Base-by-base conservation (phyloP, 495 filamentous ascomycete species). In the Annulohypoxylon nitens region DNA sequence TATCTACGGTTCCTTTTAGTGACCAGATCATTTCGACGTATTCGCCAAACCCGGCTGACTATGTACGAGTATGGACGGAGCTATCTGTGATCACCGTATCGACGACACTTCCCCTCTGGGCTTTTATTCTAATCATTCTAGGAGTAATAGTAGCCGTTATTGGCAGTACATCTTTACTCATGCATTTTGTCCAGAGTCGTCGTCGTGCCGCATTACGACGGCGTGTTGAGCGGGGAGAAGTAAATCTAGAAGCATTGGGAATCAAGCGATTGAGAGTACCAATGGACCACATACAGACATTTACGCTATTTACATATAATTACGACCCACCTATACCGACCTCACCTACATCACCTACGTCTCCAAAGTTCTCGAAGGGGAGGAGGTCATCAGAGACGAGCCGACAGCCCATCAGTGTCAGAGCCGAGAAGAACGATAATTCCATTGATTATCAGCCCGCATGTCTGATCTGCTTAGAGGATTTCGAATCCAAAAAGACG, bases 391-490 rank as follows among this genome's bases (percentile, higher is more conserved):
- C 70, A 18, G 78, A 79, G 25, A 64, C 48, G 23, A 71, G 68
- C 25, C 65, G 69, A 36, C 63, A 55, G 14, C 69, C 70, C 10
- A 53, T 34, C 0, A 70, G 64, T 20, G 34, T 50, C 4, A 74
- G 59, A 37, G 66, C 61, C 12, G 68, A 71, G 41, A 76, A 75
- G 14, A 67, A 41, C 12, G 63, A 58, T 43, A 50, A 73, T 11
- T 64, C 87, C 9, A 85, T 86, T 12, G 80, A 90, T 67, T 86
- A 88, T 23, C 93, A 95, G 78, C 90, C 91, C 0, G 89, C 86
- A 5, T 98, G 95, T 76, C 86, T 90, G 4, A 97, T 98, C 65
- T 98, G 95, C 74, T 86, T 97, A 2, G 93, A 96, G 18, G 88
- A 93, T 66, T 98, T 92, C 77, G 85, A 89, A 25, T 87, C 90